Evolutionary conservation across 192 early-diverging fungal genomes (phyloP), one percentile per base, ranked within the genome.

Genomic region (Pilobolus umbonatus): DNA sequence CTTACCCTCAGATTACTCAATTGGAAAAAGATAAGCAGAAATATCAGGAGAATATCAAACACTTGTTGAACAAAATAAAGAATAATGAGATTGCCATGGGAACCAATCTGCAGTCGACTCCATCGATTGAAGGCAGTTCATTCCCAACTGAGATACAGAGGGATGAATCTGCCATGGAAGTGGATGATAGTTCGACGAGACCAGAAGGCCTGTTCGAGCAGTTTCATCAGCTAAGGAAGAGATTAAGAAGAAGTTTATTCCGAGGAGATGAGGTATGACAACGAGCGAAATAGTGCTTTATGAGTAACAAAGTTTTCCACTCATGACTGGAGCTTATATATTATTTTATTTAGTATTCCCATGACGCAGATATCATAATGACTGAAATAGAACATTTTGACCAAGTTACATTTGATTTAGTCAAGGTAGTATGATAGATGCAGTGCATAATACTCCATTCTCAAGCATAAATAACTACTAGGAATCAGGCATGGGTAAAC

Each of bases 401-500:
- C 9, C 35, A 31, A 17, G 70, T 72, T 12, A 62, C 63, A 32
- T 66, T 72, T 43, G 61, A 72, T 5, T 34, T 72, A 24, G 62
- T 62, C 10, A 72, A 66, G 49, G 69, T 72, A 65, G 8, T 39
- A 19, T 12, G 1, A 19, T 30, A 35, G 1, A 24, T 6, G 34
- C 48, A 25, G 36, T 14, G 4, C 9, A 0, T 4, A 14, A 38
- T 38, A 38, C 36, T 12, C 15, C 1, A 12, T 38, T 38, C 15
- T 38, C 4, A 10, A 49, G 14, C 9, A 50, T 1, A 7, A 31
- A 17, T 40, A 7, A 51, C 34, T 17, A 14, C 2, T 22, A 72
- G 70, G 70, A 72, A 51, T 63, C 63, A 2, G 62, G 62, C 14
- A 72, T 72, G 70, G 64, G 64, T 24, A 72, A 72, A 48, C 22